These are phyloP conservation scores for Paracoccidioides lutzii DNA, from an alignment of 2,329 filamentous ascomycete genomes.

Conservation along the genomic window DNA sequence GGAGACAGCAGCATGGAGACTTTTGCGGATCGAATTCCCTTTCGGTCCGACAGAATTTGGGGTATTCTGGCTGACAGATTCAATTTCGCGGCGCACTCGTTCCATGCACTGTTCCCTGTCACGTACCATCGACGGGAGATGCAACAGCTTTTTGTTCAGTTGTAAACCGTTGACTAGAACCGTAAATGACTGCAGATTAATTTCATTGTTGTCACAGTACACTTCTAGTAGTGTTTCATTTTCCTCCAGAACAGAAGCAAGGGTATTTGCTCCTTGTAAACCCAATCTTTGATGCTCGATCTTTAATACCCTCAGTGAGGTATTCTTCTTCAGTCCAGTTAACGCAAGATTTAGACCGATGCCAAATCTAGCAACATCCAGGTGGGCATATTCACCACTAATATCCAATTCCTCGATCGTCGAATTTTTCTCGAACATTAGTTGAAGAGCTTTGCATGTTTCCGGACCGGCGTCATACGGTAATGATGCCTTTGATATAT, in stretches of 20 bases:
- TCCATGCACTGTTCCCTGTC: conserved; percentile 50
- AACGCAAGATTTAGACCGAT: conserved; percentile 55
- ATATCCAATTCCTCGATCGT: conserved; percentile 55
- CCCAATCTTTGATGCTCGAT: conserved; percentile 59
- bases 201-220: conserved; percentile 59
- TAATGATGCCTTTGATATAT: conserved; percentile 57
- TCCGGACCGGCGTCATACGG: conserved; percentile 56
- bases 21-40: conserved; percentile 31
- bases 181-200: conserved; percentile 57
- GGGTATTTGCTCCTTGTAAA: conserved; percentile 54
- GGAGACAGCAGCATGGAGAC: conserved; percentile 30
- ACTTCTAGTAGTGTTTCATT: conserved; percentile 52
- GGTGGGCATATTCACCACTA: conserved; percentile 56
- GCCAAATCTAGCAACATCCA: conserved; percentile 58
- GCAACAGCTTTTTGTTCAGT: conserved; percentile 49
- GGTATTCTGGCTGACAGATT: conserved; percentile 35
- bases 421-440: conserved; percentile 55
- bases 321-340: conserved; percentile 51
- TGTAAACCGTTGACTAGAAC: conserved; percentile 56
- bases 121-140: conserved; percentile 50
- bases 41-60: conserved; percentile 20
- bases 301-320: conserved; percentile 46
- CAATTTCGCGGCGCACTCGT: conserved; percentile 44
- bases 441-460: conserved; percentile 50
- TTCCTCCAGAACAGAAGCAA: conserved; percentile 54